A percentile compares a stretch with the other conserved stretches of the same genome.
Conservation (phyloP, 2,329 filamentous ascomycete genomes). For the Ophiostoma ulmi region DNA sequence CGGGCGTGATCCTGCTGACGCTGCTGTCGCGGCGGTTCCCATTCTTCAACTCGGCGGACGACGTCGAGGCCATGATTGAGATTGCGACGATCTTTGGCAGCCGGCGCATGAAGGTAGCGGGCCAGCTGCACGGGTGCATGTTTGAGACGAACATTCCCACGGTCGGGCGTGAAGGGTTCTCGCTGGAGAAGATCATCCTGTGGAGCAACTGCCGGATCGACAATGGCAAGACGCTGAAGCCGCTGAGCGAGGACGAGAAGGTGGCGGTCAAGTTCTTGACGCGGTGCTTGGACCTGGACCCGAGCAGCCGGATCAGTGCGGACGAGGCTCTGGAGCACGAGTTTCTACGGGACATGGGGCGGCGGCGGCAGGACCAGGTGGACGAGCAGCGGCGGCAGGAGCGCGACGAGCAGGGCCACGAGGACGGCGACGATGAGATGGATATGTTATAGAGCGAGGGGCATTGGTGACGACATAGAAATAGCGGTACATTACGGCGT, state of each 20-base stretch:
- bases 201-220: constrained; percentile 79
- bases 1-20: constrained; percentile 93
- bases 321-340: constrained; percentile 67
- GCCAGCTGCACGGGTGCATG: constrained; percentile 79
- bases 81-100: constrained; percentile 91
- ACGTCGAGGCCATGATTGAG: constrained; percentile 95
- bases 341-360: constrained; percentile 48
- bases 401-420: constrained; percentile 21
- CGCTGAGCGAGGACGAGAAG: constrained; percentile 62
- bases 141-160: constrained; percentile 92
- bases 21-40: constrained; percentile 88
- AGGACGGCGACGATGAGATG: constrained; percentile 52
- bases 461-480: background rate
- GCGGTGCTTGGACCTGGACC: constrained; percentile 71
- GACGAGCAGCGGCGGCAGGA: constrained; percentile 4
- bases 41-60: constrained; percentile 98
- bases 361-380: constrained; percentile 25
- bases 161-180: constrained; percentile 78
- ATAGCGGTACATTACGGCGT: background rate
- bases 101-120: constrained; percentile 75
- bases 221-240: constrained; percentile 38
- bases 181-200: constrained; percentile 85
- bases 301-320: constrained; percentile 66
- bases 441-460: constrained; percentile 37
- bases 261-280: constrained; percentile 68